These are phyloP conservation scores for Fomitopsis serialis DNA, from an alignment of 768 basidiomycete genomes.

Conservation along the genomic window DNA sequence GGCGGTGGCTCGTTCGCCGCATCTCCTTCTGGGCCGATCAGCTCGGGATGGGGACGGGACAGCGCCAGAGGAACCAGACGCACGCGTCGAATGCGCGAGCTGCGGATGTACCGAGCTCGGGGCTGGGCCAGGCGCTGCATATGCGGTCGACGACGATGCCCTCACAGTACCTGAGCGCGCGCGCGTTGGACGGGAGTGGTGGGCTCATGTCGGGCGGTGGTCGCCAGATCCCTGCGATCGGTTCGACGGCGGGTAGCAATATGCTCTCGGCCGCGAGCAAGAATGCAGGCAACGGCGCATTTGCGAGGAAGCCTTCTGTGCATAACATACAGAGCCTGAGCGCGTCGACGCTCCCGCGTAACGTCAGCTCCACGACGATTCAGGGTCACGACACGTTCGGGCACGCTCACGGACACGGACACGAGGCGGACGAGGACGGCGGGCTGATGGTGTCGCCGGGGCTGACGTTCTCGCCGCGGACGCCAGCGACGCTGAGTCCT, in stretches of 20 bases:
- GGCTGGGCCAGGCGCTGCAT: conserved; percentile 12
- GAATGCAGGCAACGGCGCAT: not conserved
- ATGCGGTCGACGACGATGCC: conserved; percentile 22
- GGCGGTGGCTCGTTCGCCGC: no score
- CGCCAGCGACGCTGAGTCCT: conserved; percentile 24
- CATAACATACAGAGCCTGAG: not conserved
- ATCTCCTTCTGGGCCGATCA: not conserved
- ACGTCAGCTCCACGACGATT: not conserved
- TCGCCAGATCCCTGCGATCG: not conserved
- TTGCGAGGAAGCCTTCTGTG: not conserved
- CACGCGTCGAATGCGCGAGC: conserved; percentile 15
- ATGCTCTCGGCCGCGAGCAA: not conserved
- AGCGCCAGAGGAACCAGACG: conserved; percentile 23
- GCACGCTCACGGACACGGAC: not conserved
- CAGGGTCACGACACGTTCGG: not conserved
- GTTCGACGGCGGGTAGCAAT: conserved; percentile 3
- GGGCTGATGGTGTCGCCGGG: conserved; percentile 24
- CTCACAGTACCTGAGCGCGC: conserved; percentile 14
- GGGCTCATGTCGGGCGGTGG: not conserved
- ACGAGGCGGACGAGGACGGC: conserved; percentile 11
- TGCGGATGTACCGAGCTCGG: conserved; percentile 8
- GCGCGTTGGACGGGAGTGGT: not conserved
- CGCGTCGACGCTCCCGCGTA: not conserved
- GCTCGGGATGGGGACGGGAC: conserved; percentile 5
- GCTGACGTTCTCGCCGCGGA: conserved; percentile 25